Base-by-base conservation (phyloP, 768 basidiomycete genomes). In the Kwoniella mangroviensis region DNA sequence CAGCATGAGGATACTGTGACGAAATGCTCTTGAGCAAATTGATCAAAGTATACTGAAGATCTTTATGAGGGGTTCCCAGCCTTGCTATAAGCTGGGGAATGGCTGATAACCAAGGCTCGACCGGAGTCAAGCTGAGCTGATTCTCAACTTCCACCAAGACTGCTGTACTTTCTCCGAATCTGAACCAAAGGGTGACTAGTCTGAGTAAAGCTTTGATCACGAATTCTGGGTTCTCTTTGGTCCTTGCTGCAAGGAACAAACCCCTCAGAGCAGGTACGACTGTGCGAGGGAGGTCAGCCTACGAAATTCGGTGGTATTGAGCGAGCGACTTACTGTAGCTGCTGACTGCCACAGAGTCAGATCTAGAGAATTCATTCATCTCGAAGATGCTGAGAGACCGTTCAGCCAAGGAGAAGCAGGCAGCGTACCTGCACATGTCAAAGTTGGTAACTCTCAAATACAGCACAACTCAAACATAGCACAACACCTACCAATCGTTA, bases 1-100 rank as follows among this genome's bases (percentile, higher is more conserved):
- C 67, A n/a, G 81, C 81, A 70, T 83, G 79, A 10, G 81, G 81
- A 64, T 71, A 83, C 6, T 74, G 70, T 24, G 71, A 72, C 6
- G 79, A 70, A 57, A 83, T 79, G 53, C 71, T 73, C 65, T 80
- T 78, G 24, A 83, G 71, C 51, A 82, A 61, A 10, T 72, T 71
- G 22, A 83, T 67, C 15, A 83, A 67, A 3, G 79, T 71, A 52
- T 53, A 62, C 55, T 78, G 76, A 0, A 83, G 70, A 2, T 73
- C 66, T 19, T 65, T 64, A 59, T 83, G 77, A 57, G 68, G 73
- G 1, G 79, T 78, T 0, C 82, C 82, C 0, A 83, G 71, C 17
- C 82, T 68, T 9, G 82, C 82, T 54, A 83, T 83, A 9, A 83
- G 76, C 59, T 83, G 82, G 10, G 82, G 82, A 15, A 83, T 77